Conservation (phyloP, 164 flowering plant genomes). For the Kingdonia uniflora region DNA sequence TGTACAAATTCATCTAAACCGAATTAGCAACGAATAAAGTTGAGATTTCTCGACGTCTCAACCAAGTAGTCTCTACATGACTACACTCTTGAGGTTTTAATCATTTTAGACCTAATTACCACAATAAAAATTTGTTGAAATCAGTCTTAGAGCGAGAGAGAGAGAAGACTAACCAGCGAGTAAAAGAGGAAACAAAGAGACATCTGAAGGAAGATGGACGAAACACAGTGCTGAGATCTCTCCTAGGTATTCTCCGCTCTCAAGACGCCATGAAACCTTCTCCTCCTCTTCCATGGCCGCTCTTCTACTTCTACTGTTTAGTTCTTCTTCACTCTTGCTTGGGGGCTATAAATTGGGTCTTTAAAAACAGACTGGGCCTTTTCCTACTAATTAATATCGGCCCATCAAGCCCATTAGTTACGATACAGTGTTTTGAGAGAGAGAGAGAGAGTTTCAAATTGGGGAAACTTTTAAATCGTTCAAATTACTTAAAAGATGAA, state of each 20-base stretch:
- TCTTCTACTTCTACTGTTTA: too few species aligned
- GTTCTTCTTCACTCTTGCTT: too few species aligned
- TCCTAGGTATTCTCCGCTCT: conserved; percentile 60
- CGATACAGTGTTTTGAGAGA: too few species aligned
- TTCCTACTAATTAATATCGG: too few species aligned
- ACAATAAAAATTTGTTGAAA: background rate
- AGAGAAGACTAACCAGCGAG: conserved; percentile 47
- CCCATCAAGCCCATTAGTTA: too few species aligned
- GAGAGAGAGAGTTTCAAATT: too few species aligned
- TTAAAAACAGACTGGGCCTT: too few species aligned
- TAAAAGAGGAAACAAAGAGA: conserved; percentile 60
- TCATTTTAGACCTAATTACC: background rate
- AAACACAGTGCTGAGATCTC: conserved; percentile 90
- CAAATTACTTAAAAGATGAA: too few species aligned
- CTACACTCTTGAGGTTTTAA: background rate
- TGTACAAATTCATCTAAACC: background rate
- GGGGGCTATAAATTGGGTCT: too few species aligned
- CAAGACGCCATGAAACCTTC: conserved; percentile 23
- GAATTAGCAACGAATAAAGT: too few species aligned
- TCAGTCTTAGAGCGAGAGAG: conserved; percentile 2
- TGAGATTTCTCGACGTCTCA: too few species aligned
- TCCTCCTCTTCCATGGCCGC: background rate
- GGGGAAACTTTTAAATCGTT: too few species aligned
- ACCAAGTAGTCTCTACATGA: background rate
- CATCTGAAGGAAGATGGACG: conserved; percentile 39